A percentile compares a stretch with the other conserved stretches of the same genome.
Conservation (phyloP, 2,329 filamentous ascomycete species). For the Macrophomina tecta region DNA sequence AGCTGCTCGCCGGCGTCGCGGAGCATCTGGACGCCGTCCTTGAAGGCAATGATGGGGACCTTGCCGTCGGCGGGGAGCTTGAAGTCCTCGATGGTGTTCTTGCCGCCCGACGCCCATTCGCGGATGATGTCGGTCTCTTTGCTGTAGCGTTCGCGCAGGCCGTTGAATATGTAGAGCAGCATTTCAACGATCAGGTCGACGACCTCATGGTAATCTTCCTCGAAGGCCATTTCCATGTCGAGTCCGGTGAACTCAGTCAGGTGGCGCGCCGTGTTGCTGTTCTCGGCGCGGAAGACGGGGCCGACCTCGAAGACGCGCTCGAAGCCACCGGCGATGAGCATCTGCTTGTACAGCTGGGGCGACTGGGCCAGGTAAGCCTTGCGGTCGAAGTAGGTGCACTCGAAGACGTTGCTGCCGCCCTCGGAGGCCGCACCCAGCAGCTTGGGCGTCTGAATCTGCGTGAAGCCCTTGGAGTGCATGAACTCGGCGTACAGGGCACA, state of each 20-base stretch:
- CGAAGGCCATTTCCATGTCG: slow-evolving; percentile 89
- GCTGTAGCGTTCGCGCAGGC: slow-evolving; percentile 69
- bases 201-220: slow-evolving; percentile 78
- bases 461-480: slow-evolving; percentile 75
- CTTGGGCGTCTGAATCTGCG: slow-evolving; percentile 86
- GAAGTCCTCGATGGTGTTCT: slow-evolving; percentile 80
- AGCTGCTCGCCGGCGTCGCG: slow-evolving; percentile 79
- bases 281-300: slow-evolving; percentile 84
- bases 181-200: slow-evolving; percentile 74
- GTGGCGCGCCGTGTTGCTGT: slow-evolving; percentile 82
- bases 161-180: slow-evolving; percentile 79
- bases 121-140: slow-evolving; percentile 76
- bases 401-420: slow-evolving; percentile 90
- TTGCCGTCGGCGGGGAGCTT: slow-evolving; percentile 76
- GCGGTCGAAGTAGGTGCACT: slow-evolving; percentile 86
- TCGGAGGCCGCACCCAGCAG: slow-evolving; percentile 90
- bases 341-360: slow-evolving; percentile 88
- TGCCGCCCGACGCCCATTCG: slow-evolving; percentile 43
- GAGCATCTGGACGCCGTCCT: slow-evolving; percentile 77
- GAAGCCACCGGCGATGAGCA: slow-evolving; percentile 79
- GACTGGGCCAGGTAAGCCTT: slow-evolving; percentile 81
- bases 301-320: slow-evolving; percentile 80
- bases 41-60: slow-evolving; percentile 77
- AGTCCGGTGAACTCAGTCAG: slow-evolving; percentile 90
- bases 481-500: slow-evolving; percentile 78